Evolutionary conservation across 352 stramenopile species (phyloP), one percentile per base, ranked within the genome.

Genomic region (Blastocystis sp.): DNA sequence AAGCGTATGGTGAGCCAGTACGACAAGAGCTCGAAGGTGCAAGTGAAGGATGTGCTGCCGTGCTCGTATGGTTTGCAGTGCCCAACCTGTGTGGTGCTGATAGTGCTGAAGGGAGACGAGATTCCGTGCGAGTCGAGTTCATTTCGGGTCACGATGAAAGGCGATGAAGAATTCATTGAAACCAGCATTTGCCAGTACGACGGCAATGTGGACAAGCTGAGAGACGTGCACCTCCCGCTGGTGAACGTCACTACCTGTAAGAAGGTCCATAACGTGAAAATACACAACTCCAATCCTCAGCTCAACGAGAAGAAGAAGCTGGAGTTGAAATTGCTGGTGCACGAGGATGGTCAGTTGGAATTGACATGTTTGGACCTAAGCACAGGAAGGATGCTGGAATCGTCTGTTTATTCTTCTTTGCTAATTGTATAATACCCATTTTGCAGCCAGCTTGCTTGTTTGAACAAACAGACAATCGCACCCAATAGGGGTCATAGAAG

Each of bases 171-270:
- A 54, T 17, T 17, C 19, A 59, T 84, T 14, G 10, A 84, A 11
- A 84, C 66, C 52, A 84, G 69, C 11, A 68, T 84, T 19, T 84
- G 38, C 57, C 57, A 69, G 38, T 70, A 68, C 24, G 48, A 62
- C 11, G 48, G 45, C 2, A 42, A 69, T 54, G 24, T 66, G 7
- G 45, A 69, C 40, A n/a, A 11, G 11, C 4, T 57, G 45, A 4
- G 11, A 11, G 45, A 57, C 45, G 11, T 57, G 4, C 4, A 57
- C 45, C 11, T 11, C 11, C 45, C 45, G 4, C 4, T 57, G 4
- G 11, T 57, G 4, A 57, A 57, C 45, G 11, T 11, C 45, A 57
- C 4, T 11, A 11, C 4, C 4, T 57, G 45, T 11, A 57, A 57
- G 45, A 57, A 57, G 45, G 45, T 57, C 45, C 45, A 57, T 4